Base-by-base conservation (phyloP, 176 grass and related monocot species). In the Lolium rigidum region DNA sequence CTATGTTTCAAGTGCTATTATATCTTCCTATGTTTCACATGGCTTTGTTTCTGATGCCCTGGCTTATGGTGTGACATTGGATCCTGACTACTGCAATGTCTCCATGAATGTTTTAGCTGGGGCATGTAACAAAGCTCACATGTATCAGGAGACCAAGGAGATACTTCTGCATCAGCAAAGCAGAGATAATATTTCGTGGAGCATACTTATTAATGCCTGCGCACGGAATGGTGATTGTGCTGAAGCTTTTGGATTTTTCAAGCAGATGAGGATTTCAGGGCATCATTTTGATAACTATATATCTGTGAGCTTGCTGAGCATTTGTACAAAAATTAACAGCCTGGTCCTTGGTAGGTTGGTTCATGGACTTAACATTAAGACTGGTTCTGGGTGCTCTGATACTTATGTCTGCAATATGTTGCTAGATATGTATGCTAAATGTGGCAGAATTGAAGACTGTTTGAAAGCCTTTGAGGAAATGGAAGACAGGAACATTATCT, bases 381-480 rank as follows among this genome's bases (percentile, higher is more conserved):
- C 88, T 47, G 74, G 75, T 52, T 91, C 78, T 16, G 69, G 83
- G 11, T 74, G 60, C 85, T 84, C 79, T 9, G 89, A 98, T 62
- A 92, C 87, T 77, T 89, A 75, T 58, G 86, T 89, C 67, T 28
- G 41, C 82, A 95, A 98, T 89, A 49, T 92, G 84, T 79, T 95
- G 85, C 63, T 98, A 44, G 89, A 98, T 86, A 92, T 98, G 89
- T 95, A 98, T 74, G 93, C 87, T 47, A 95, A 98, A 85, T 98
- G 93, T 76, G 95, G 95, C 66, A 92, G 89, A 77, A 82, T 98
- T 49, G 86, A 98, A 57, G 86, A 90, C 21, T 91, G 92, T 83
- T 60, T 92, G 26, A 89, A 86, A 83, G 62, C 86, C 20, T 94
- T 98, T 37, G 78, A 89, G 26, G 85, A 95, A 90, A 98, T 98